Percentiles rank a stretch among this genome's conserved stretches.
These are phyloP conservation scores for Globisporangium nodosum DNA, from an alignment of 352 stramenopile genomes.

Conservation along the genomic window DNA sequence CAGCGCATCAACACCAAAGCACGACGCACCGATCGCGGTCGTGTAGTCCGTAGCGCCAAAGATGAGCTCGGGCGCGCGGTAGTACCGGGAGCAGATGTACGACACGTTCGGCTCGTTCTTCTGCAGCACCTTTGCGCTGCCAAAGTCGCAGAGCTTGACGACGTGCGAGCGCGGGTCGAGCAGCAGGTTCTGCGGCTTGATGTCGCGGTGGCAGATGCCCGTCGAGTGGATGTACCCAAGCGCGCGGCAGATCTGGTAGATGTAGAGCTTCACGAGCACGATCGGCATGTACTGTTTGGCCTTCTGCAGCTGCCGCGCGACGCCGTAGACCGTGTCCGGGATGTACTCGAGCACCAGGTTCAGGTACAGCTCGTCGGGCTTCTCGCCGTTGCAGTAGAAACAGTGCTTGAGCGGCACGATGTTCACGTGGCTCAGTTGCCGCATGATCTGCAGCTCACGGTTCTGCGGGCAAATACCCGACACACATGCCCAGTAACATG, in stretches of 20 bases:
- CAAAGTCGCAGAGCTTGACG: slow-evolving; percentile 99
- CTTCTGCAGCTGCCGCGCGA: slow-evolving; percentile 95
- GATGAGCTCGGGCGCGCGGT: slow-evolving; percentile 98
- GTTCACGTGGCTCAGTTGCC: slow-evolving; percentile 97
- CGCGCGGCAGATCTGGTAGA: slow-evolving; percentile 98
- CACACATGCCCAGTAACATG: background rate
- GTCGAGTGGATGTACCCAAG: slow-evolving; percentile 97
- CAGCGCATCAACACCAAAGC: background rate
- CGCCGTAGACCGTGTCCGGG: slow-evolving; percentile 98
- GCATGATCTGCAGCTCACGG: slow-evolving; percentile 99
- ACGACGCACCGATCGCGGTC: slow-evolving; percentile 90
- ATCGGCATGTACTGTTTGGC: slow-evolving; percentile 96
- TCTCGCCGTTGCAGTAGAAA: slow-evolving; percentile 97
- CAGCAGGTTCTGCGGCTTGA: slow-evolving; percentile 99
- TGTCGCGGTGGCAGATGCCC: slow-evolving; percentile 98
- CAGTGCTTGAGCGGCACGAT: slow-evolving; percentile 99
- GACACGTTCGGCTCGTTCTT: slow-evolving; percentile 98
- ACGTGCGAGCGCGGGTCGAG: slow-evolving; percentile 96
- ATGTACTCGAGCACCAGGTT: slow-evolving; percentile 99
- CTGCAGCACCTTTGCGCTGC: slow-evolving; percentile 93
- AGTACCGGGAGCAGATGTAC: slow-evolving; percentile 99
- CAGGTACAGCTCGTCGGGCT: slow-evolving; percentile 96
- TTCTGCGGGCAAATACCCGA: slow-evolving; percentile 66
- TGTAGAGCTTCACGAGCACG: slow-evolving; percentile 99
- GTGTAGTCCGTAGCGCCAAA: slow-evolving; percentile 99